Conservation (phyloP, 805 yeast genomes). For the Zygotorulaspora florentina region DNA sequence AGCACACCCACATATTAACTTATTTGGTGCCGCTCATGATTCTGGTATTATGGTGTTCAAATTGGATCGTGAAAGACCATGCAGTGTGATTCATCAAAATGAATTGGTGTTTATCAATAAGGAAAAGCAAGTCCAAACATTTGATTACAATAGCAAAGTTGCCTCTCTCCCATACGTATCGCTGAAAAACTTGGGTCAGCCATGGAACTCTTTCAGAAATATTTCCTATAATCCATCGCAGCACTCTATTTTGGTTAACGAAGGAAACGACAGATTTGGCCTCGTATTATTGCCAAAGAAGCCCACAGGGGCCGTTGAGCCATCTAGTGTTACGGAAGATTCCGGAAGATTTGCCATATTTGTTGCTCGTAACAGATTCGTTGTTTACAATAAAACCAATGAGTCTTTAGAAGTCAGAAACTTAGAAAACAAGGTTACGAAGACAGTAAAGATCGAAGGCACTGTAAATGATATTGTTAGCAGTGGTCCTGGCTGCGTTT, state of each 20-base stretch:
- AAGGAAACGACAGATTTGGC: conserved; percentile 63
- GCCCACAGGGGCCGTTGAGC: conserved; percentile 90
- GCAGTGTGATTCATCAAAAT: conserved; percentile 64
- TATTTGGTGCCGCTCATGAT: conserved; percentile 96
- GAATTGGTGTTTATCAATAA: conserved; percentile 70
- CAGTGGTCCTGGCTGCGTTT: conserved; percentile 80
- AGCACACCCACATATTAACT: conserved; percentile 82
- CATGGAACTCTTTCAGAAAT: conserved; percentile 82
- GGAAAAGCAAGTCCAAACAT: conserved; percentile 81
- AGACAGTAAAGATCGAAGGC: conserved; percentile 65
- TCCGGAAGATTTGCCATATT: conserved; percentile 82
- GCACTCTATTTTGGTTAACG: conserved; percentile 75
- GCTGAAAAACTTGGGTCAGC: conserved; percentile 75
- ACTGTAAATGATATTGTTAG: conserved; percentile 66
- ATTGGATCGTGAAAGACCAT: conserved; percentile 92
- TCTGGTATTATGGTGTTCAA: conserved; percentile 97
- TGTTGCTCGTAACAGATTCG: conserved; percentile 92
- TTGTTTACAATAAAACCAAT: conserved; percentile 61
- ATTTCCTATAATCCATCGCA: conserved; percentile 92
- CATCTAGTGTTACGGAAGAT: conserved; percentile 73
- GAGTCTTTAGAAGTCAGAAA: conserved; percentile 79
- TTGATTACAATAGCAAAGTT: conserved; percentile 61
- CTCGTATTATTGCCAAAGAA: conserved; percentile 77
- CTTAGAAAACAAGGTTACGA: conserved; percentile 75
- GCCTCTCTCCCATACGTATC: conserved; percentile 75